Evolutionary conservation across 140 eudicot species (phyloP), one percentile per base, ranked within the genome.

Genomic region (Anethum foeniculum): DNA sequence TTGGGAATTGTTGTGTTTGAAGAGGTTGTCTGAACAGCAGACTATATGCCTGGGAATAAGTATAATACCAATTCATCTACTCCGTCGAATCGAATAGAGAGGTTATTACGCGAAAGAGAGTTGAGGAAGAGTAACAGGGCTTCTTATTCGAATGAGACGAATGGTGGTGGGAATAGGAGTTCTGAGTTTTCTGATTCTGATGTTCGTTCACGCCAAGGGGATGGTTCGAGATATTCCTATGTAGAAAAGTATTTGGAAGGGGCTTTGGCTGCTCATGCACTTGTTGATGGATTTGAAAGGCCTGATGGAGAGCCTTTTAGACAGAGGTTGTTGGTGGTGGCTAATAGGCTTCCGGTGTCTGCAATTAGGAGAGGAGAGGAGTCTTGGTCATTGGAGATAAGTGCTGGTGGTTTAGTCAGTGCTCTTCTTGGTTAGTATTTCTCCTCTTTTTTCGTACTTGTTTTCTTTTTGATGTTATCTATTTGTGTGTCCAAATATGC

Each of bases 371-470:
- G 86, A 85, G 97, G 94, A 7, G 96, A 92, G 82, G 97, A 94
- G 64, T 85, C 91, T 48, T 94, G 98, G 98, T 85, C 96, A 21
- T 82, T 94, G 72, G 98, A 94, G 77, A 90, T 94, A 71, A 94
- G 97, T 81, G 96, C 94, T 25, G 97, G 98, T 36, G 97, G 98
- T 56, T 89, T 94, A 32, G 97, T 94, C 71, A 92, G 94, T 58
- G 98, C 97, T 81, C 92, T 92, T 85, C 82, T 94, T 14, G 98
- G 98, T 93, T 79, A 84, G 87, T 82, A 75, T 64, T 65, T 67
- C 82, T 11, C 28, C n/a, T 23, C 4, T 27, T 0, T 49, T 80
- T 72, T 71, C 54, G 30, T 23, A 3, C 30, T 73, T 74, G 73
- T 65, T 19, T 36, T 51, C 23, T 18, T 19, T 72, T 10, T 27